These are phyloP conservation scores for Candida freyschussii DNA, from an alignment of 1,139 yeast genomes.

Conservation along the genomic window DNA sequence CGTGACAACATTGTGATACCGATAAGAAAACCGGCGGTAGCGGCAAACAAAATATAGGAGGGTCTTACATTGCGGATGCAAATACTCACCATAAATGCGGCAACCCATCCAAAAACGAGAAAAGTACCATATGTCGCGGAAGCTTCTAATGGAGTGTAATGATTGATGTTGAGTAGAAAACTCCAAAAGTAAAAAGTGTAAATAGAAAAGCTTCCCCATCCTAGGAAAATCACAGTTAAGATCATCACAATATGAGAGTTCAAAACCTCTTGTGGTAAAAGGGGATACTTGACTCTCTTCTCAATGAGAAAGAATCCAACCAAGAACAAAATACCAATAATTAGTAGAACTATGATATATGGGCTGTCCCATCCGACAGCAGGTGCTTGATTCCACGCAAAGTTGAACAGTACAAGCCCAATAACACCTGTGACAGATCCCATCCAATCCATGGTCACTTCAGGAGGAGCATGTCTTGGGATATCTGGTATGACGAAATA, in stretches of 20 bases:
- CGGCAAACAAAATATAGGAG: slow-evolving; percentile 38
- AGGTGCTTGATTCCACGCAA: slow-evolving; percentile 54
- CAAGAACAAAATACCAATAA: slow-evolving; percentile 37
- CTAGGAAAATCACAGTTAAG: slow-evolving; percentile 33
- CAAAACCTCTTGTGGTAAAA: slow-evolving; percentile 43
- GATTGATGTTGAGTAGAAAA: slow-evolving; percentile 40
- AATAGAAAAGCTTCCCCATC: slow-evolving; percentile 58
- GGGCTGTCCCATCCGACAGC: slow-evolving; percentile 44
- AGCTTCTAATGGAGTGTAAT: slow-evolving; percentile 40
- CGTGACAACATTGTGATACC: slow-evolving; percentile 45
- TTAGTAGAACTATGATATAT: slow-evolving; percentile 41
- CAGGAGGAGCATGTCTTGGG: slow-evolving; percentile 13
- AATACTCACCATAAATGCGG: slow-evolving; percentile 41
- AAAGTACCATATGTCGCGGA: slow-evolving; percentile 44
- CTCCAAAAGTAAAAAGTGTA: slow-evolving; percentile 38
- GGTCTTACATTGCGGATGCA: slow-evolving; percentile 41
- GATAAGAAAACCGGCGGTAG: slow-evolving; percentile 42
- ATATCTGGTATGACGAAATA: slow-evolving; percentile 34
- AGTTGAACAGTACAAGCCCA: slow-evolving; percentile 45
- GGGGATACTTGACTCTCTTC: slow-evolving; percentile 34
- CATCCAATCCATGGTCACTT: slow-evolving; percentile 35
- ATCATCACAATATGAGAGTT: slow-evolving; percentile 30
- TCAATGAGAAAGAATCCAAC: slow-evolving; percentile 28
- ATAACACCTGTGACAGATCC: slow-evolving; percentile 45
- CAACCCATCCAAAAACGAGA: slow-evolving; percentile 41